Evolutionary conservation across 2,329 filamentous ascomycete species (phyloP), one percentile per base, ranked within the genome.

Genomic region (Annulohypoxylon truncatum): DNA sequence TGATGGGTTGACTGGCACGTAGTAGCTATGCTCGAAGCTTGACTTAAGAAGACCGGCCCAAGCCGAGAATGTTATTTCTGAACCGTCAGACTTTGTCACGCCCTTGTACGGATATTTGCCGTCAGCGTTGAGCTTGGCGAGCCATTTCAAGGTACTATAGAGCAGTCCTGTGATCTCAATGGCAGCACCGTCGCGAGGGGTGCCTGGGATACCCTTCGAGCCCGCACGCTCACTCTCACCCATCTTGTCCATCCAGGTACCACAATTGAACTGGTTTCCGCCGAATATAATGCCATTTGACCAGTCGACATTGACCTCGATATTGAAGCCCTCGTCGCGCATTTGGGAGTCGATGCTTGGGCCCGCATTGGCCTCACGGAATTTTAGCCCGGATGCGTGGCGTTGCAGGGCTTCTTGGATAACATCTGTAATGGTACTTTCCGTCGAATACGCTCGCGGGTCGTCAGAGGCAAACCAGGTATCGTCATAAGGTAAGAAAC

Each of bases 241-340:
- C 96, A 99, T 99, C 86, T 99, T 99, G 84, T 99, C 96, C 94
- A 97, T 97, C 96, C 96, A 99, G 1, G 96, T 99, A 55, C 96
- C 96, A 74, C 96, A 99, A 79, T 99, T 99, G 80, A 83, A 86
- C 76, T 97, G 94, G 75, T 93, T 98, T 31, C 96, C 96, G 60
- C 96, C 96, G 75, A 96, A 97, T 62, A 99, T 90, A 68, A 99
- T 87, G 20, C 96, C 96, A 4, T 89, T 96, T 29, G 87, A 83
- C 95, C 95, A 98, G 77, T 99, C 95, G 9, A 97, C 92, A 64
- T 92, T 88, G 72, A 98, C 91, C 64, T 96, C 90, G 70, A 97
- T 93, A 75, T 97, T 89, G 83, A 99, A 99, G 0, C 96, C 96
- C 74, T 94, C 90, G 3, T 92, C 86, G 69, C 87, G 92, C 96